Percentiles rank a stretch among this genome's conserved stretches.
Evolutionary conservation across 345 rosid genomes (phyloP).

Genomic region (Psidium guajava): DNA sequence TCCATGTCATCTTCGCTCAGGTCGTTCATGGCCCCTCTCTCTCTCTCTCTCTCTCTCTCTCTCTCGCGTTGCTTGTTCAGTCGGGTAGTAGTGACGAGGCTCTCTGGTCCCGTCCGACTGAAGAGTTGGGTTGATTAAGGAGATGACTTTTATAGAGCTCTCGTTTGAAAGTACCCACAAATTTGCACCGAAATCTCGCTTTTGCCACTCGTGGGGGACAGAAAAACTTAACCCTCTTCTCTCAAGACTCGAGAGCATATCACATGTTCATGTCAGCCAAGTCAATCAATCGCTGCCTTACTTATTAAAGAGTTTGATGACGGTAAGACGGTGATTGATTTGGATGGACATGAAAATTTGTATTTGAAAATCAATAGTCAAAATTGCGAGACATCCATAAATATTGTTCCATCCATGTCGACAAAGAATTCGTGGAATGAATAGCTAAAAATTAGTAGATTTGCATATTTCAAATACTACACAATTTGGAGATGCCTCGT

Average conservation of each 20-base stretch:
- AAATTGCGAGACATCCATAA: no score
- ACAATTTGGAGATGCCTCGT: neutral
- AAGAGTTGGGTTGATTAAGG: neutral
- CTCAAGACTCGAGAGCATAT: neutral
- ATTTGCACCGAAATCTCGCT: neutral
- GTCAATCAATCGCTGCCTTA: neutral
- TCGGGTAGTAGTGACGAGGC: no score
- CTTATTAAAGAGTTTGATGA: neutral
- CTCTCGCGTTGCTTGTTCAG: no score
- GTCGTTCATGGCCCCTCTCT: conserved; percentile 7
- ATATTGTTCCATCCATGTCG: neutral
- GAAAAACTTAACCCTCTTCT: neutral
- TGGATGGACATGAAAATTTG: neutral
- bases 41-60: conserved; percentile 3
- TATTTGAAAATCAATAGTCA: neutral
- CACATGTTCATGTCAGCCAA: neutral
- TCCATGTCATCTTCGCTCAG: conserved; percentile 31
- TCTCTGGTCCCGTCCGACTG: neutral
- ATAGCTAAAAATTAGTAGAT: neutral
- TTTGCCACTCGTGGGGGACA: neutral
- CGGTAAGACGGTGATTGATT: neutral
- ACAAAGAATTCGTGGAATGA: no score
- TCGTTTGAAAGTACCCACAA: neutral
- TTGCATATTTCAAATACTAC: neutral
- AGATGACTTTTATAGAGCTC: neutral